These are phyloP conservation scores for Planoprotostelium fungivorum DNA, from an alignment of 78 protist species.

Conservation along the genomic window DNA sequence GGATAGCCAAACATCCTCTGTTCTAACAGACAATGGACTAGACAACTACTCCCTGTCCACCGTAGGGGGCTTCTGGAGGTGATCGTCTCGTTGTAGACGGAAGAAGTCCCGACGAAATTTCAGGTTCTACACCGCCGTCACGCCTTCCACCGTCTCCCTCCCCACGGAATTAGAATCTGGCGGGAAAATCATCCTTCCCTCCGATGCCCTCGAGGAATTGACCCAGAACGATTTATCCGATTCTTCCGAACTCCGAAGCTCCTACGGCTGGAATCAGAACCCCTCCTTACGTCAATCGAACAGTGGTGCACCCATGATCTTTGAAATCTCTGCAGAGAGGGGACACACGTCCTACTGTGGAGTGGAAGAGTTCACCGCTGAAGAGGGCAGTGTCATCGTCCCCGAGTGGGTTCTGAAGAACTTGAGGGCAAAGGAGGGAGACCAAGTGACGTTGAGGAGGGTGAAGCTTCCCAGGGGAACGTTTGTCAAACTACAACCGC, in stretches of 20 bases:
- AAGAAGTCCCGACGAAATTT: background rate
- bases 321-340: background rate
- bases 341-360: conserved; percentile 60
- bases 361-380: conserved; percentile 81
- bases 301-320: background rate
- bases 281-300: background rate
- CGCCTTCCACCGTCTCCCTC: background rate
- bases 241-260: background rate
- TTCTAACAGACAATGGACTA: background rate
- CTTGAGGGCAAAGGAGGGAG: conserved; percentile 30
- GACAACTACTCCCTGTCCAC: background rate
- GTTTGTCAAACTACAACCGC: conserved; percentile 79
- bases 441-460: conserved; percentile 30
- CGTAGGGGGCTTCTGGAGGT: background rate
- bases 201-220: background rate
- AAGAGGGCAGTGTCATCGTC: conserved; percentile 68
- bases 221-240: background rate
- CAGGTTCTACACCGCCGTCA: background rate
- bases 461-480: conserved; percentile 57
- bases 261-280: background rate
- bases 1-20: background rate
- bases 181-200: background rate
- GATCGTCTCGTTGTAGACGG: background rate
- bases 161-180: background rate
- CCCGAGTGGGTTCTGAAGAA: conserved; percentile 80